Evolutionary conservation across 257 asterid genomes (phyloP), one percentile per base, ranked within the genome.

Genomic region (Scutellaria minor): DNA sequence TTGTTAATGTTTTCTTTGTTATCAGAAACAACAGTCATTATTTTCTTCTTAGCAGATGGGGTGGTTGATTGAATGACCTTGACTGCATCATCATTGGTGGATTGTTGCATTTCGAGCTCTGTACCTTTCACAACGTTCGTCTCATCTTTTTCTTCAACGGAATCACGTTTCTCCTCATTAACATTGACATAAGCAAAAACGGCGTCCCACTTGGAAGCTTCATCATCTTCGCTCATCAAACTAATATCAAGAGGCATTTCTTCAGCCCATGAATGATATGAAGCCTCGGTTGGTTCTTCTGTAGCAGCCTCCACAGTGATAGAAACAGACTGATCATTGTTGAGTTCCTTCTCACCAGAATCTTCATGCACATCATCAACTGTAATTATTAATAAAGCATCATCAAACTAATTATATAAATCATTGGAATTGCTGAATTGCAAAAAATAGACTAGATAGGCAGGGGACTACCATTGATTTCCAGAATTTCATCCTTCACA

Each of bases 1-100:
- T 79, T 4, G 5, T 31, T 3, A 1, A 55, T 78, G 69, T 86
- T 91, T 84, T 86, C 96, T 77, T 89, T 89, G 81, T 85, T 80
- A 40, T 86, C 89, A 7, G 85, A 57, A 59, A 75, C 47, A 60
- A 18, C 76, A 65, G 59, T 24, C 27, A 45, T 5, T 4, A 9
- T 58, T 40, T 66, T 74, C 57, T 6, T 71, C 5, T 51, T n/a
- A 31, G 37, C 2, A 2, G 37, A 4, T 18, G 18, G 18, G 18
- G 18, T 18, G 37, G 37, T 31, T 4, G 37, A 31, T 18, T 18
- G 0, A 18, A 18, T 18, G 18, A 0, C 37, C 37, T 2, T 31
- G 4, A 31, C 37, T 31, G 37, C 37, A 31, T 31, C 37, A 31
- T 31, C 37, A 31, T 31, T 4, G 2, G 0, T 31, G 4, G 37